Conservation (phyloP, 768 basidiomycete species). For the Hebeloma cylindrosporum region DNA sequence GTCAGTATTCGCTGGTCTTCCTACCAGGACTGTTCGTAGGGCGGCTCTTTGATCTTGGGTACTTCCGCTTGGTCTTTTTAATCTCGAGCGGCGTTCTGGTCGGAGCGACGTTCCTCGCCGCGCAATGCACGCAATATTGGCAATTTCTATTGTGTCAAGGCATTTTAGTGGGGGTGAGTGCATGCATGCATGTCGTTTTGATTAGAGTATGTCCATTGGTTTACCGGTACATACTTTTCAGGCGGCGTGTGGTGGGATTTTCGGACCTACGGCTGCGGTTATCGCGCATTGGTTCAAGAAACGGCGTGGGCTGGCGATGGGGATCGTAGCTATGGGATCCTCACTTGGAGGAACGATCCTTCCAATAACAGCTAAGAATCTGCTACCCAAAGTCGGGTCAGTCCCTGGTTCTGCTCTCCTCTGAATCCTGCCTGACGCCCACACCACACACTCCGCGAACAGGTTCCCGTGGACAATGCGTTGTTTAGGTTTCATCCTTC, state of each 20-base stretch:
- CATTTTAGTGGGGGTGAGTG: conserved; percentile 58
- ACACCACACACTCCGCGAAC: background rate
- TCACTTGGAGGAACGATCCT: conserved; percentile 69
- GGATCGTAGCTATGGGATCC: conserved; percentile 62
- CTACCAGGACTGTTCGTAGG: conserved; percentile 63
- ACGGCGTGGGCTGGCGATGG: conserved; percentile 59
- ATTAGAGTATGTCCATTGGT: conserved; percentile 1
- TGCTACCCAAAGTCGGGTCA: conserved; percentile 50
- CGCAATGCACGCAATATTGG: conserved; percentile 75
- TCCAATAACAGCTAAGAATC: conserved; percentile 58
- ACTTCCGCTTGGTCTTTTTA: conserved; percentile 52
- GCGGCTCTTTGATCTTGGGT: conserved; percentile 72
- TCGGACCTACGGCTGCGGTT: conserved; percentile 58
- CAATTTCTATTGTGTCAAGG: conserved; percentile 79
- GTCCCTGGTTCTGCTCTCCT: background rate
- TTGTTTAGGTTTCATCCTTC: conserved; percentile 62
- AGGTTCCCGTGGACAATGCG: conserved; percentile 84
- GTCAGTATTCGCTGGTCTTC: conserved; percentile 68
- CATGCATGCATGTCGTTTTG: background rate
- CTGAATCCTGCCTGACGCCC: background rate
- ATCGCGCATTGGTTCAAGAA: conserved; percentile 76
- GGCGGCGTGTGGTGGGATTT: conserved; percentile 57
- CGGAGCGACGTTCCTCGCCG: conserved; percentile 59
- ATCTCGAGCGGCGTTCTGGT: conserved; percentile 52
- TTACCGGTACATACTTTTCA: conserved; percentile 15